These are phyloP conservation scores for Leccinellum rugosiceps DNA, from an alignment of 768 basidiomycete genomes.

Conservation along the genomic window DNA sequence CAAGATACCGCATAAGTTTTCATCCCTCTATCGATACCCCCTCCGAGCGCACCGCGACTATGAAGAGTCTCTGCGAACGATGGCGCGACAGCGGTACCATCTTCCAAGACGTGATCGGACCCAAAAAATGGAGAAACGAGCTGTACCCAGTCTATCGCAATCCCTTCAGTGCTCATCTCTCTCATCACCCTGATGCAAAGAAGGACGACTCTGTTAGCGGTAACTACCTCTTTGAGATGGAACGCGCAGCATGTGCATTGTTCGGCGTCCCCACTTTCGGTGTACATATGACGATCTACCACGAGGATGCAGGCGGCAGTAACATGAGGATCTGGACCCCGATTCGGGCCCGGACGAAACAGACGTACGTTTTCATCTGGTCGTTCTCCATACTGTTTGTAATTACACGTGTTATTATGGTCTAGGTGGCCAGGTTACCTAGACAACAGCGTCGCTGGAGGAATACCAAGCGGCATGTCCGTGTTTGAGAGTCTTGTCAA, in stretches of 20 bases:
- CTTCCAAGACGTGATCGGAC: conserved; percentile 66
- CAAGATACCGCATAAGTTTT: conserved; percentile 43
- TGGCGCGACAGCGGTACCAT: conserved; percentile 64
- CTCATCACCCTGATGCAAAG: conserved; percentile 28
- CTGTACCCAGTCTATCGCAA: conserved; percentile 73
- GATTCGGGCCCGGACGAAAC: conserved; percentile 79
- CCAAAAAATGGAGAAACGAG: conserved; percentile 83
- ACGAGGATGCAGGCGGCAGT: conserved; percentile 34
- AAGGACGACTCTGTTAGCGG: conserved; percentile 31
- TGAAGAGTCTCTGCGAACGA: conserved; percentile 66
- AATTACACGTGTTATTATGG: neutral
- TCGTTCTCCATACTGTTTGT: neutral
- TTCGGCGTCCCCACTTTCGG: conserved; percentile 93
- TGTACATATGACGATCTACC: conserved; percentile 81
- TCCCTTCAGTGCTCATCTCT: conserved; percentile 55
- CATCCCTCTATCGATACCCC: conserved; percentile 50
- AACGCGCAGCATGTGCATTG: conserved; percentile 82
- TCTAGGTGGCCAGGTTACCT: conserved; percentile 78
- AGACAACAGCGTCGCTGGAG: conserved; percentile 92
- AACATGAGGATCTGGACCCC: conserved; percentile 80
- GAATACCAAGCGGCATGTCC: conserved; percentile 77
- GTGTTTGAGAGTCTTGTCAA: conserved; percentile 77
- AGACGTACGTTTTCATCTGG: conserved; percentile 56
- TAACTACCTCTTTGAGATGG: conserved; percentile 85
- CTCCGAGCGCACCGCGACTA: conserved; percentile 53